Evolutionary conservation across 345 rosid species (phyloP).

Genomic region (Brassica carinata): DNA sequence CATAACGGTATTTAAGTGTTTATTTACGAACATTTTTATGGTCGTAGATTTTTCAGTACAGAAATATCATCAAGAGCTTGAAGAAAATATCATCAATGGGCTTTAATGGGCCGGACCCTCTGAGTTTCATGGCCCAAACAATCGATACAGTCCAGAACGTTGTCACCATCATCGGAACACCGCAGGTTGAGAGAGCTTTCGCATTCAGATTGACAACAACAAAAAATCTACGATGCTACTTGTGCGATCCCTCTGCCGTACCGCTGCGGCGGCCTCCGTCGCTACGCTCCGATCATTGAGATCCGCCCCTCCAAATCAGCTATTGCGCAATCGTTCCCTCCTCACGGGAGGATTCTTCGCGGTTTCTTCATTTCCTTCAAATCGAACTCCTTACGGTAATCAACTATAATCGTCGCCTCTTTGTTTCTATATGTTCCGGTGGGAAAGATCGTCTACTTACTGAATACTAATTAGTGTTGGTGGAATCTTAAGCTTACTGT

Average conservation of each 20-base stretch:
- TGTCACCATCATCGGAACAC: conserved; percentile 19
- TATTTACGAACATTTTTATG: no score
- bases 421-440: background rate
- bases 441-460: background rate
- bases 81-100: background rate
- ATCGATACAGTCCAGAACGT: background rate
- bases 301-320: conserved; percentile 16
- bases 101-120: background rate
- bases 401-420: background rate
- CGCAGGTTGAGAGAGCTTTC: conserved; percentile 9
- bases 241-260: conserved; percentile 44
- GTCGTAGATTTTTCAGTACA: no score
- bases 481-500: background rate
- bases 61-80: no score
- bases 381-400: conserved; percentile 34
- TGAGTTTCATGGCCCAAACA: background rate
- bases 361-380: conserved; percentile 32
- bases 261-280: conserved; percentile 35
- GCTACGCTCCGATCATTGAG: conserved; percentile 30
- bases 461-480: background rate
- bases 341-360: conserved; percentile 36
- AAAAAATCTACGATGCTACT: conserved; percentile 21
- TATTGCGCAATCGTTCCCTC: conserved; percentile 3
- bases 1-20: no score
- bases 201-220: conserved; percentile 2